These are phyloP conservation scores for Claviceps monticola DNA, from an alignment of 2,329 filamentous ascomycete species.

Conservation along the genomic window DNA sequence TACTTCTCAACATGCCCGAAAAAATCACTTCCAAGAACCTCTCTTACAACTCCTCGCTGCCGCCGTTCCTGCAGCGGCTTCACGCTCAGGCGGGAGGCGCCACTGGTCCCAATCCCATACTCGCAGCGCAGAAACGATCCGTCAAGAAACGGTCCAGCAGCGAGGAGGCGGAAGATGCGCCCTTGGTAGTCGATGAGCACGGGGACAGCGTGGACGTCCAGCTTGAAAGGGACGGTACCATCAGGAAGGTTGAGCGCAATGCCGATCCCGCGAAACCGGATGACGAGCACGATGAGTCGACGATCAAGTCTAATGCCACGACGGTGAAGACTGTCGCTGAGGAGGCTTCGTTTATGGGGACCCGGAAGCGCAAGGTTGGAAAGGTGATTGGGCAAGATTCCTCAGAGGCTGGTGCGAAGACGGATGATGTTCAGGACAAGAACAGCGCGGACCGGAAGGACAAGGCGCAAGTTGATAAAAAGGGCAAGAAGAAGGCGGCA, in stretches of 20 bases:
- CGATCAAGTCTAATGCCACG: conserved; percentile 17
- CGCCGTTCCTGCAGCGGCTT: conserved; percentile 46
- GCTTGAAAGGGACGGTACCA: conserved; percentile 26
- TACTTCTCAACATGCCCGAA: conserved; percentile 26
- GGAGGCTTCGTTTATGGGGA: conserved; percentile 18
- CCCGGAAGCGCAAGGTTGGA: conserved; percentile 40
- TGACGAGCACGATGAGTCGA: conserved; percentile 10
- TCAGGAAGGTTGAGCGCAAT: conserved; percentile 17
- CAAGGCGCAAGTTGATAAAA: conserved; percentile 17
- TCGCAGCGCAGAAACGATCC: conserved; percentile 35
- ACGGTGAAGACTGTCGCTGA: conserved; percentile 11
- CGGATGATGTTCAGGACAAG: conserved; percentile 2
- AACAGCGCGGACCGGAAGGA: conserved; percentile 7
- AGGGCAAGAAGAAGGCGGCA: conserved; percentile 36
- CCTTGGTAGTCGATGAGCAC: conserved; percentile 59
- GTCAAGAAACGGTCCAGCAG: conserved; percentile 43
- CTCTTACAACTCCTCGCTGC: conserved; percentile 45
- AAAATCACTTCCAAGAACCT: conserved; percentile 62
- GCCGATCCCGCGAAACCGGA: conserved; percentile 10
- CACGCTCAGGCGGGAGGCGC: conserved; percentile 36
- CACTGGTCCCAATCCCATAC: conserved; percentile 38
- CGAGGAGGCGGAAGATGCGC: conserved; percentile 63
- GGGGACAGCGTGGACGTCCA: conserved; percentile 47
- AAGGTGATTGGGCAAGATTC: conserved; percentile 21
- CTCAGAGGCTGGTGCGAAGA: conserved; percentile 12